A percentile compares a stretch with the other conserved stretches of the same genome.
Evolutionary conservation across 192 early-diverging fungal genomes (phyloP).

Genomic region (Oehlia diaphana): DNA sequence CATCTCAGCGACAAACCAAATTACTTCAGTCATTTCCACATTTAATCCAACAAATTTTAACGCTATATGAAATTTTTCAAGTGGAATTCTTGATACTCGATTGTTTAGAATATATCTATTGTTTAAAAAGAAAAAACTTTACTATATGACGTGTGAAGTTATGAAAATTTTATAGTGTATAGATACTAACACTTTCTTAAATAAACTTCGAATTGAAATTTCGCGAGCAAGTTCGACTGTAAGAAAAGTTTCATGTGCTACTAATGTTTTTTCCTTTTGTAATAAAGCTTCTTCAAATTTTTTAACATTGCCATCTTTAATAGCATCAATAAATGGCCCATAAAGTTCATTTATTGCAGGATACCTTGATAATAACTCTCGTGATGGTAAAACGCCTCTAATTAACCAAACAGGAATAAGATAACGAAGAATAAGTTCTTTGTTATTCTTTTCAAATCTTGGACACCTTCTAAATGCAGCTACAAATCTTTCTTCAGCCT

Average conservation of each 20-base stretch:
- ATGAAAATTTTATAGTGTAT: background rate
- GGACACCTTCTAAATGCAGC: constrained; percentile 52
- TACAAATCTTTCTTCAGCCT: constrained; percentile 57
- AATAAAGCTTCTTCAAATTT: constrained; percentile 70
- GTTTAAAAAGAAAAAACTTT: background rate
- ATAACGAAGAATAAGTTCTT: constrained; percentile 74
- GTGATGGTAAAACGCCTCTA: constrained; percentile 67
- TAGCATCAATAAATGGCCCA: constrained; percentile 61
- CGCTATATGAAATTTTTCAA: constrained; percentile 63
- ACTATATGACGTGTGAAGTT: background rate
- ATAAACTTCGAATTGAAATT: constrained; percentile 73
- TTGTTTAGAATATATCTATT: constrained; percentile 43
- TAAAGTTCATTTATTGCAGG: constrained; percentile 64
- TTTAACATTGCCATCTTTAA: constrained; percentile 70
- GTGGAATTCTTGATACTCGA: constrained; percentile 50
- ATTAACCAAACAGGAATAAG: constrained; percentile 80
- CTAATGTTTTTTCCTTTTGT: constrained; percentile 57
- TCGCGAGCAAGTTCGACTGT: constrained; percentile 76
- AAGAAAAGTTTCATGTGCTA: constrained; percentile 72
- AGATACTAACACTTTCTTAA: constrained; percentile 72
- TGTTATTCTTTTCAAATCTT: constrained; percentile 39
- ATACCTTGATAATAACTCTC: constrained; percentile 60
- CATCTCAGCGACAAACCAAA: constrained; percentile 87
- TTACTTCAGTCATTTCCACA: constrained; percentile 70
- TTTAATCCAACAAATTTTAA: constrained; percentile 57